Percentiles rank a stretch among this genome's conserved stretches.
phyloP scores from a whole-genome alignment of 73 alveolate species.

The Uronychia setigera region DNA sequence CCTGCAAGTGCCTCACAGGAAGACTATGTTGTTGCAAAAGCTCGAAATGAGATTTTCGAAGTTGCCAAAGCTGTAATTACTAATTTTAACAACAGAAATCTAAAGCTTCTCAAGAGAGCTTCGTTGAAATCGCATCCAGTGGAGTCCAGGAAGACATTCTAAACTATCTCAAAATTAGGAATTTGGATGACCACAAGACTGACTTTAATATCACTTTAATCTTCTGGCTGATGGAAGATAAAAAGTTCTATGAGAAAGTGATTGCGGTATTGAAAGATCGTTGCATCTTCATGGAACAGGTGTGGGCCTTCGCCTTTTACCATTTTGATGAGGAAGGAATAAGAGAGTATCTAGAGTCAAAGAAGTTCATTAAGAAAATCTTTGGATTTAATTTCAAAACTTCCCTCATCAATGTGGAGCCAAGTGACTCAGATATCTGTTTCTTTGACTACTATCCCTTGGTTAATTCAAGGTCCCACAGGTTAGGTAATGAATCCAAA shows the following conservation, averaged over 20 bases:
- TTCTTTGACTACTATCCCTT: conserved; percentile 90
- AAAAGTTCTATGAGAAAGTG: conserved; percentile 76
- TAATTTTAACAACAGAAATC: not conserved
- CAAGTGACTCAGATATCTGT: conserved; percentile 2
- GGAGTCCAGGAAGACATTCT: conserved; percentile 28
- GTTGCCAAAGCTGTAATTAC: conserved; percentile 1
- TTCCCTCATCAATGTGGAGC: not conserved
- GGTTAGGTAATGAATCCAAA: conserved; percentile 14
- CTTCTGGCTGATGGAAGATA: conserved; percentile 59
- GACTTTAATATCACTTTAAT: not conserved
- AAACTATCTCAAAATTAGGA: conserved; percentile 11
- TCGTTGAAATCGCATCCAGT: conserved; percentile 7
- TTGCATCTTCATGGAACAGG: conserved; percentile 51
- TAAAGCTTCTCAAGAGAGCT: conserved; percentile 5
- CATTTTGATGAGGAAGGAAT: conserved; percentile 83
- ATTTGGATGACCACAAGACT: not conserved
- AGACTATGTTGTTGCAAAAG: conserved; percentile 79
- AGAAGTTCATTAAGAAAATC: not conserved
- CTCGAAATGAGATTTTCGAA: conserved; percentile 6
- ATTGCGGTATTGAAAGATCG: conserved; percentile 73
- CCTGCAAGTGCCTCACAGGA: conserved; percentile 86
- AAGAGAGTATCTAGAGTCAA: conserved; percentile 63
- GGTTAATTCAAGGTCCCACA: conserved; percentile 62
- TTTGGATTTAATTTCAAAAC: conserved; percentile 10
- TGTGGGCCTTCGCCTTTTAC: conserved; percentile 85